Conservation (phyloP, 768 basidiomycete species). For the Lactifluus rugatus region DNA sequence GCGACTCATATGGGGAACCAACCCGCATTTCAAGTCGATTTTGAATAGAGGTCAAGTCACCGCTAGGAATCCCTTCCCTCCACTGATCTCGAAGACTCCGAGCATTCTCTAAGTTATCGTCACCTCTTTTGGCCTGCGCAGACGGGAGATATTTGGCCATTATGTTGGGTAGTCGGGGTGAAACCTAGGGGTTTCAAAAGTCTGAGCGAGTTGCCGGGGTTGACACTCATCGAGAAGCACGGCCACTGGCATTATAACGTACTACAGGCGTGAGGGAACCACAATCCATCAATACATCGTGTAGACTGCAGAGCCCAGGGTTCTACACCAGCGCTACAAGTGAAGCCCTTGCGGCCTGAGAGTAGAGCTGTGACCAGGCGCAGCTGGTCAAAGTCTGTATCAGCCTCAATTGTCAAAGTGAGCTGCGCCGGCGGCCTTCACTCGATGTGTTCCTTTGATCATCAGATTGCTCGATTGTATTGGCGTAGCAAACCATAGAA, state of each 20-base stretch:
- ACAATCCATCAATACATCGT: background rate
- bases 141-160: background rate
- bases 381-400: background rate
- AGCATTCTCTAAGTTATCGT: background rate
- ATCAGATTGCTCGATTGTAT: too few species aligned
- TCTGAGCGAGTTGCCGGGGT: background rate
- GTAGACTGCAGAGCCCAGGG: background rate
- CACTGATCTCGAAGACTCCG: background rate
- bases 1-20: background rate
- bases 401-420: too few species aligned
- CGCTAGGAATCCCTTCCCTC: background rate
- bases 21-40: constrained; percentile 1
- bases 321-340: background rate
- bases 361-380: too few species aligned
- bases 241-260: background rate
- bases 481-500: too few species aligned
- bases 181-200: background rate
- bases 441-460: background rate
- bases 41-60: background rate
- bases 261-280: background rate
- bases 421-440: background rate
- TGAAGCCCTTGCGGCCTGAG: background rate
- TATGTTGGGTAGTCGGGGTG: background rate
- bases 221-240: background rate
- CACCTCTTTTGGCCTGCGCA: background rate